These are phyloP conservation scores for Plasmodium reichenowi DNA, from an alignment of 169 alveolate species.

Conservation along the genomic window DNA sequence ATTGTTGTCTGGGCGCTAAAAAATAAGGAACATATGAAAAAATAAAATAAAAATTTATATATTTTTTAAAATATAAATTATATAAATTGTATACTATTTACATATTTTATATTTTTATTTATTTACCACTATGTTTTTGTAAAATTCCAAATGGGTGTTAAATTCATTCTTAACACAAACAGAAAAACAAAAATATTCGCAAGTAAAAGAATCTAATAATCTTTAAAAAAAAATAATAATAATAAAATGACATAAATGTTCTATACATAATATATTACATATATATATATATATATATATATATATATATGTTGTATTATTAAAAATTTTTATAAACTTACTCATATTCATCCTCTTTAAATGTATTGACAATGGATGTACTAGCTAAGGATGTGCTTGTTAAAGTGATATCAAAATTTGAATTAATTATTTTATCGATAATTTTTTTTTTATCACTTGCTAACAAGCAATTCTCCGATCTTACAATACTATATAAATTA, in stretches of 20 bases:
- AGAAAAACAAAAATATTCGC: conserved; percentile 10
- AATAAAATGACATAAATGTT: background rate
- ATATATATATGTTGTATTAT: background rate
- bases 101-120: background rate
- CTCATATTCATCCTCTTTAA: conserved; percentile 31
- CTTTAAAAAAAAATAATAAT: conserved; percentile 9
- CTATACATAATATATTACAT: background rate
- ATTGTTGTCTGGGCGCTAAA: conserved; percentile 11
- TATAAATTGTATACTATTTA: background rate
- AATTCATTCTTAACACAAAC: conserved; percentile 25
- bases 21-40: background rate
- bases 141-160: conserved; percentile 28
- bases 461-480: conserved; percentile 36
- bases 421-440: conserved; percentile 29
- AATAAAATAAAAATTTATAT: background rate
- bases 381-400: conserved; percentile 31
- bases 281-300: too few species aligned
- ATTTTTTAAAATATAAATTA: background rate
- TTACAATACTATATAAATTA: conserved; percentile 22
- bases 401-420: conserved; percentile 37
- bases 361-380: conserved; percentile 25
- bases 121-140: conserved; percentile 20
- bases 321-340: background rate
- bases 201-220: conserved; percentile 11
- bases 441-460: conserved; percentile 36